These are phyloP conservation scores for Boechera divaricarpa DNA, from an alignment of 345 rosid species.

Conservation along the genomic window DNA sequence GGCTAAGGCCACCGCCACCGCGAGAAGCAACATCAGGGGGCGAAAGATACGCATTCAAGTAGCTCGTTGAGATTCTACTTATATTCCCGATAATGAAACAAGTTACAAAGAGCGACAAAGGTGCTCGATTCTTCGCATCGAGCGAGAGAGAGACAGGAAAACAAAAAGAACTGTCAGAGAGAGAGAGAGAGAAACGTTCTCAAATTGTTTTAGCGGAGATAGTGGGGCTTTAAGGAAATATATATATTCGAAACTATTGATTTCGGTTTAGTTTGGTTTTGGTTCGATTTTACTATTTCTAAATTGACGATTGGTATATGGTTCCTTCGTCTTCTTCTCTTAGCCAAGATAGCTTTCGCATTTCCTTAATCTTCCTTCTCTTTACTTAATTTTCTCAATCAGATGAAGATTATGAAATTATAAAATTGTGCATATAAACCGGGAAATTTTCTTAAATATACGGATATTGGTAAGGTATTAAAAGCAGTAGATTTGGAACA, in stretches of 20 bases:
- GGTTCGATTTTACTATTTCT: not conserved
- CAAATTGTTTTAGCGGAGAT: conserved; percentile 33
- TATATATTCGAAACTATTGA: conserved; percentile 16
- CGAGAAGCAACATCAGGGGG: conserved; percentile 36
- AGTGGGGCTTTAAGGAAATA: conserved; percentile 13
- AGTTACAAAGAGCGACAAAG: conserved; percentile 3
- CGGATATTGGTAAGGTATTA: conserved; percentile 18
- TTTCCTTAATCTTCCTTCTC: not conserved
- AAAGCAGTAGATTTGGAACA: conserved; percentile 16
- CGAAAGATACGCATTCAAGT: conserved; percentile 47
- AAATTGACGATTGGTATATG: conserved; percentile 31
- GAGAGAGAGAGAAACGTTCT: conserved; percentile 33
- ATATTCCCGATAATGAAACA: conserved; percentile 16
- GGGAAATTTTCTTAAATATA: conserved; percentile 11
- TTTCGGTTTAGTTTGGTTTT: conserved; percentile 24
- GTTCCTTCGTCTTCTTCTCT: not conserved
- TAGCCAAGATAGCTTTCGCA: too few relatives aligned
- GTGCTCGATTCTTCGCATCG: conserved; percentile 51
- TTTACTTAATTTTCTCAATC: not conserved
- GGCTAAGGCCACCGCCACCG: conserved; percentile 25
- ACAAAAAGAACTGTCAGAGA: conserved; percentile 34
- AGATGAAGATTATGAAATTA: not conserved
- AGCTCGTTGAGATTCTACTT: conserved; percentile 23
- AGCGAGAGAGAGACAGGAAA: conserved; percentile 29
- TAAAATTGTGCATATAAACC: conserved; percentile 4